Evolutionary conservation across 2,329 filamentous ascomycete species (phyloP).

Genomic region (Triangularia verruculosa): DNA sequence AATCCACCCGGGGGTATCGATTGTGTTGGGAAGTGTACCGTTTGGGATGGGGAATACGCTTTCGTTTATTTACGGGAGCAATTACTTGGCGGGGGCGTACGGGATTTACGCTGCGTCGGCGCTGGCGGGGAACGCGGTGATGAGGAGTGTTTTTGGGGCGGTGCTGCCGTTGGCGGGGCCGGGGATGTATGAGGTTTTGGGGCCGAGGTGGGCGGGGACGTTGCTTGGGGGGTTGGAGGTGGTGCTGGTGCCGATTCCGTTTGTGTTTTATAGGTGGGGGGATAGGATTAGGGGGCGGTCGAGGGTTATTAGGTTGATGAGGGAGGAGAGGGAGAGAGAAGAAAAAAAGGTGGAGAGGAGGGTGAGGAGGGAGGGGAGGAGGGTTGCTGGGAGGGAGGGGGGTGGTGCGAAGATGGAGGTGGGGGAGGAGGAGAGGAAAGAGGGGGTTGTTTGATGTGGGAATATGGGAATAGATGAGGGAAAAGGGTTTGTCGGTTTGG

Average conservation of each 20-base stretch:
- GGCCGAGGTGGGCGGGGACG: slow-evolving; percentile 72
- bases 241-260: slow-evolving; percentile 68
- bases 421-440: not conserved
- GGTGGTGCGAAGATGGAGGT: not conserved
- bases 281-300: slow-evolving; percentile 47
- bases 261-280: slow-evolving; percentile 65
- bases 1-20: slow-evolving; percentile 76
- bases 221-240: slow-evolving; percentile 68
- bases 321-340: slow-evolving; percentile 38
- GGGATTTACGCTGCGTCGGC: slow-evolving; percentile 75
- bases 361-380: slow-evolving; percentile 21
- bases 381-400: not conserved
- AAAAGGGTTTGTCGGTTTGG: too few species aligned
- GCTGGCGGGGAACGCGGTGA: slow-evolving; percentile 70
- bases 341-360: slow-evolving; percentile 34
- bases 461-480: too few species aligned
- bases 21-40: slow-evolving; percentile 66
- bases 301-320: slow-evolving; percentile 42
- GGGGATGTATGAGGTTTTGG: slow-evolving; percentile 64
- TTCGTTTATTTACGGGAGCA: slow-evolving; percentile 75
- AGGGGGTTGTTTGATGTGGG: too few species aligned
- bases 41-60: slow-evolving; percentile 73
- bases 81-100: slow-evolving; percentile 73
- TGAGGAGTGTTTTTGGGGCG: slow-evolving; percentile 66
- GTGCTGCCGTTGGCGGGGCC: slow-evolving; percentile 69